Percentiles rank a stretch among this genome's conserved stretches.
Conservation (phyloP, 1,284 basidiomycete genomes). For the Sanguinoderma infundibulare region DNA sequence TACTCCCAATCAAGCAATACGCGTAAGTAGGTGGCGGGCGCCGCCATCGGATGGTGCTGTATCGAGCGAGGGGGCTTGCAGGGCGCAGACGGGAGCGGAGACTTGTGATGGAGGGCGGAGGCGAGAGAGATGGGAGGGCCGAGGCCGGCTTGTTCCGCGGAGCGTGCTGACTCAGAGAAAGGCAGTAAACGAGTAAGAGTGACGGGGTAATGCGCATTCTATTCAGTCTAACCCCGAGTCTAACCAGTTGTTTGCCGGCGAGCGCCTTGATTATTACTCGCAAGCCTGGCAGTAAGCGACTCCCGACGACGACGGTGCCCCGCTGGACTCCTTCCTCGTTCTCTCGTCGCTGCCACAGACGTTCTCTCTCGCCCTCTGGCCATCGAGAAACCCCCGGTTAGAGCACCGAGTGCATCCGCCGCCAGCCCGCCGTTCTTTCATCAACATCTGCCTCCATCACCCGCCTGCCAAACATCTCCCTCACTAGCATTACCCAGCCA, state of each 20-base stretch:
- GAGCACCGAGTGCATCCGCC: not conserved
- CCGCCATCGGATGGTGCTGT: not conserved
- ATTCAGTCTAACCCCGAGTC: conserved; percentile 4
- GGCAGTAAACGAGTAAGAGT: conserved; percentile 5
- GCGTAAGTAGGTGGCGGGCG: not conserved
- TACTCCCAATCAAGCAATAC: not conserved
- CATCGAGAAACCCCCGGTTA: not conserved
- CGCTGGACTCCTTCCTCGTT: conserved; percentile 19
- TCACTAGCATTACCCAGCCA: conserved; percentile 17
- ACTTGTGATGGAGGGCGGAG: not conserved
- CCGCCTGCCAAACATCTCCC: conserved; percentile 13
- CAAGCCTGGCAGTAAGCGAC: conserved; percentile 21
- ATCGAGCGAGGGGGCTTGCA: not conserved
- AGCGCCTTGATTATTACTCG: conserved; percentile 21
- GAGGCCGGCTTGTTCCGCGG: not conserved
- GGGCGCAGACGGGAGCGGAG: not conserved
- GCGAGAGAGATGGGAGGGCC: not conserved
- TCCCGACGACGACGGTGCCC: conserved; percentile 21
- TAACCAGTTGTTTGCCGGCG: conserved; percentile 11
- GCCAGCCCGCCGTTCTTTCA: conserved; percentile 12
- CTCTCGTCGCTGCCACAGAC: conserved; percentile 16
- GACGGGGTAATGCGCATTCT: conserved; percentile 10
- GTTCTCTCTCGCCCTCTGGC: conserved; percentile 10
- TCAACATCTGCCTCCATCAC: conserved; percentile 24
- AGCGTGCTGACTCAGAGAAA: conserved; percentile 15